phyloP scores from a whole-genome alignment of 441 rosid species.

The Syzygium syzygioides region DNA sequence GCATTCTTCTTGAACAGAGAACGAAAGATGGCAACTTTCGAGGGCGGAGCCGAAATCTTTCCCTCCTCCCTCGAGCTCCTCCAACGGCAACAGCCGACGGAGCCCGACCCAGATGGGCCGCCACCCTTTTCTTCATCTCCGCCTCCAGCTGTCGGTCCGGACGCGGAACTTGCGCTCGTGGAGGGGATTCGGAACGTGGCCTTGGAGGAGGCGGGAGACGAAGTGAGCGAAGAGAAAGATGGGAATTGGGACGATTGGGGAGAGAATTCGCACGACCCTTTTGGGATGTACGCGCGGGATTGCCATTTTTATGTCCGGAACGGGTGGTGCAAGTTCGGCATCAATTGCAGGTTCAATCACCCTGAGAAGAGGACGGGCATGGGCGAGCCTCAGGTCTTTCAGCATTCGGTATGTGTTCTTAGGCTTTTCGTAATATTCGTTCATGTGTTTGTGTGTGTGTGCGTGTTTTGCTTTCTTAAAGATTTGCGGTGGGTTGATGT shows the following conservation, averaged over 20 bases:
- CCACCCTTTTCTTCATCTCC: not conserved
- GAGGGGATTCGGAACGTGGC: not conserved
- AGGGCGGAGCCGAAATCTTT: not conserved
- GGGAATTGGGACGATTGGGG: not conserved
- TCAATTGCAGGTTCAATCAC: constrained; percentile 23
- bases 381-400: not conserved
- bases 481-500: not conserved
- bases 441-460: not conserved
- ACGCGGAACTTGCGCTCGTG: not conserved
- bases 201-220: not conserved
- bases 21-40: not conserved
- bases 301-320: constrained; percentile 21
- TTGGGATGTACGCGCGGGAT: constrained; percentile 15
- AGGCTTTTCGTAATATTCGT: not conserved
- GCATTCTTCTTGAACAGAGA: not conserved
- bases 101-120: not conserved
- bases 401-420: not conserved
- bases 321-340: constrained; percentile 24
- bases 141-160: not conserved
- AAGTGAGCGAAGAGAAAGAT: not conserved
- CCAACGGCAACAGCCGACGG: not conserved
- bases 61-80: not conserved
- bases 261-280: constrained; percentile 5
- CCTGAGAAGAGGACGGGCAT: constrained; percentile 4
- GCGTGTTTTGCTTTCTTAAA: not conserved